Evolutionary conservation across 768 basidiomycete species (phyloP).

Genomic region (Boletus speciosus): DNA sequence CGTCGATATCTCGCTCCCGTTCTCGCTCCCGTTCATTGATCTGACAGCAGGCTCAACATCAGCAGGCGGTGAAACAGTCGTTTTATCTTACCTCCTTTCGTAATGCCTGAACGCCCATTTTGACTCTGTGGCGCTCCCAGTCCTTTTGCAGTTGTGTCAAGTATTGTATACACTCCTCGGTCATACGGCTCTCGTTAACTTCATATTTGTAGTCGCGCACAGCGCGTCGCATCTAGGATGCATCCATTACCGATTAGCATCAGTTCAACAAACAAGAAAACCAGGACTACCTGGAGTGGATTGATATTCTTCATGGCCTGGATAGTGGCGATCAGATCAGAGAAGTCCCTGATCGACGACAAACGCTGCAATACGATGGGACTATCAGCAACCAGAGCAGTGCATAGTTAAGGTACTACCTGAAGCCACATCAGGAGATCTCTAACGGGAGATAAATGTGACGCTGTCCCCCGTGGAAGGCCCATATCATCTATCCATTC

Average conservation of each 20-base stretch:
- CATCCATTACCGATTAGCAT: neutral
- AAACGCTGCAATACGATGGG: constrained; percentile 50
- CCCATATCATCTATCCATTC: constrained; percentile 87
- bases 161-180: constrained; percentile 93
- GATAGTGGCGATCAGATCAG: constrained; percentile 84
- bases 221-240: constrained; percentile 79
- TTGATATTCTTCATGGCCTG: constrained; percentile 85
- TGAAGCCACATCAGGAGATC: constrained; percentile 87
- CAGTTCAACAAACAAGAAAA: neutral
- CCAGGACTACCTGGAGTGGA: constrained; percentile 70
- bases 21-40: constrained; percentile 68
- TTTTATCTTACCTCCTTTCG: constrained; percentile 64
- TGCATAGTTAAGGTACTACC: constrained; percentile 36
- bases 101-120: constrained; percentile 79
- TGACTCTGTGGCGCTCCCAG: constrained; percentile 91
- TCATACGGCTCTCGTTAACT: constrained; percentile 88
- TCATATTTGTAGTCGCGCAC: constrained; percentile 93
- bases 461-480: constrained; percentile 72
- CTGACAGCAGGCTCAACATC: constrained; percentile 33
- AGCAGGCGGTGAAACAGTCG: neutral
- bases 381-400: constrained; percentile 1
- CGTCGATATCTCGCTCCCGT: constrained; percentile 34
- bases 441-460: constrained; percentile 79
- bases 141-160: constrained; percentile 94
- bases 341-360: constrained; percentile 85